Percentiles rank a stretch among this genome's conserved stretches.
Conservation (phyloP, 2,329 filamentous ascomycete species). For the Gremmenia infestans region DNA sequence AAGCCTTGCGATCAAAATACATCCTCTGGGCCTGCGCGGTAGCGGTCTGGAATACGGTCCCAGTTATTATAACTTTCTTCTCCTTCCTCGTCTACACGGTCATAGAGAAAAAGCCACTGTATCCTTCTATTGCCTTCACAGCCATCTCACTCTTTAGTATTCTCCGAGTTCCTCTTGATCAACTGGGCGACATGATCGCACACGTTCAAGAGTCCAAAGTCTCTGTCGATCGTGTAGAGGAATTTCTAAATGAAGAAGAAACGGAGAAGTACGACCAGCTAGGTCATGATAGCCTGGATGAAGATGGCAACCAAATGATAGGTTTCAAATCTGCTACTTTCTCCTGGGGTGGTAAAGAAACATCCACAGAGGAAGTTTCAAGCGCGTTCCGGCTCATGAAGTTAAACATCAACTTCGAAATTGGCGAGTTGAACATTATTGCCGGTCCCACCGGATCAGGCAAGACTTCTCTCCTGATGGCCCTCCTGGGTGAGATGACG, state of each 20-base stretch:
- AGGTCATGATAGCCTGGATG: slow-evolving; percentile 61
- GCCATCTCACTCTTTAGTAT: slow-evolving; percentile 94
- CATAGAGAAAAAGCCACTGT: slow-evolving; percentile 81
- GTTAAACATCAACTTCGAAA: slow-evolving; percentile 73
- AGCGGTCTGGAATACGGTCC: slow-evolving; percentile 94
- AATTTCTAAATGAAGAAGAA: slow-evolving; percentile 88
- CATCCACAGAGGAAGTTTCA: slow-evolving; percentile 54
- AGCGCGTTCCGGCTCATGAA: slow-evolving; percentile 80
- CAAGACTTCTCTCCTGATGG: slow-evolving; percentile 95
- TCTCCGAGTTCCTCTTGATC: slow-evolving; percentile 86
- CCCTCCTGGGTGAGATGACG: slow-evolving; percentile 93
- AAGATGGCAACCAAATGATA: slow-evolving; percentile 67
- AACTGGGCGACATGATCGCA: slow-evolving; percentile 96
- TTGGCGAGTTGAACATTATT: slow-evolving; percentile 87
- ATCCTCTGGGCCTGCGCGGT: slow-evolving; percentile 88
- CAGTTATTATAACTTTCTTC: slow-evolving; percentile 91
- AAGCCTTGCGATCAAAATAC: slow-evolving; percentile 74
- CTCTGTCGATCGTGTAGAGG: slow-evolving; percentile 92
- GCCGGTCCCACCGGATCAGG: slow-evolving; percentile 90
- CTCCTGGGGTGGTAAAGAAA: slow-evolving; percentile 76
- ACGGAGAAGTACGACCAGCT: slow-evolving; percentile 93
- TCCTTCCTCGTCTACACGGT: slow-evolving; percentile 92
- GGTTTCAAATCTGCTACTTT: slow-evolving; percentile 82
- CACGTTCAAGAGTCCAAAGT: slow-evolving; percentile 98
- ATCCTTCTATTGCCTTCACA: slow-evolving; percentile 92